These are phyloP conservation scores for Sanchytrium tribonematis DNA, from an alignment of 371 early-diverging fungal genomes.

Conservation along the genomic window DNA sequence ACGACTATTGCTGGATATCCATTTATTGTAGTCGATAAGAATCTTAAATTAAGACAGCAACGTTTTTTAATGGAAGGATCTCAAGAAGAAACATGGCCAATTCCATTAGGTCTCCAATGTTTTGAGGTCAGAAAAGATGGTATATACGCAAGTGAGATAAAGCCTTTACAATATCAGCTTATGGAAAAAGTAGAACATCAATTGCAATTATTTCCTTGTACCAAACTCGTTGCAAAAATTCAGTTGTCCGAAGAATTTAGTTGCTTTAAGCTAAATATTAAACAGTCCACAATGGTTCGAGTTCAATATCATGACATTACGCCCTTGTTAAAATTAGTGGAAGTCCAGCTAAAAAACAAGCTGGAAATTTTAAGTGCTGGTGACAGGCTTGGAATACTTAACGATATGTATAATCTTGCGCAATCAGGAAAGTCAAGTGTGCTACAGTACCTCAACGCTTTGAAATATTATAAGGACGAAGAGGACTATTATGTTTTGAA, in stretches of 20 bases:
- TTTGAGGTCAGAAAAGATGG: no score
- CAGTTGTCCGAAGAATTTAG: conserved; percentile 1
- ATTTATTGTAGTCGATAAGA: conserved; percentile 1
- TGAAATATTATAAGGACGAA: conserved; percentile 28
- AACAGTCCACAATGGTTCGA: conserved; percentile 31
- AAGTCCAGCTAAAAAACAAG: conserved; percentile 9
- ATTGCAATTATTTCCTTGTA: conserved; percentile 11
- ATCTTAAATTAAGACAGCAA: neutral
- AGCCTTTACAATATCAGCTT: conserved; percentile 3
- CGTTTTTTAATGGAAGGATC: neutral
- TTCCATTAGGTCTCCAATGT: neutral
- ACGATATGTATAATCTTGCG: conserved; percentile 32
- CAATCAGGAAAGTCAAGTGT: conserved; percentile 27
- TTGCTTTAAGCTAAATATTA: conserved; percentile 29
- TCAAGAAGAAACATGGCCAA: neutral
- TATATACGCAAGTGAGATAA: conserved; percentile 12
- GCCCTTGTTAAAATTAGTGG: conserved; percentile 15
- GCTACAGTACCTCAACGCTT: conserved; percentile 25
- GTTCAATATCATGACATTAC: conserved; percentile 24
- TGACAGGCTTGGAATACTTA: conserved; percentile 30
- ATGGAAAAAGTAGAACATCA: conserved; percentile 12
- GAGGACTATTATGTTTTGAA: conserved; percentile 24
- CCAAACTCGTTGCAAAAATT: conserved; percentile 16
- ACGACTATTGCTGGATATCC: conserved; percentile 44
- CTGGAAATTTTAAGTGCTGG: conserved; percentile 13